phyloP scores from a whole-genome alignment of 148 eudicot species.

The Arctostaphylos glauca region DNA sequence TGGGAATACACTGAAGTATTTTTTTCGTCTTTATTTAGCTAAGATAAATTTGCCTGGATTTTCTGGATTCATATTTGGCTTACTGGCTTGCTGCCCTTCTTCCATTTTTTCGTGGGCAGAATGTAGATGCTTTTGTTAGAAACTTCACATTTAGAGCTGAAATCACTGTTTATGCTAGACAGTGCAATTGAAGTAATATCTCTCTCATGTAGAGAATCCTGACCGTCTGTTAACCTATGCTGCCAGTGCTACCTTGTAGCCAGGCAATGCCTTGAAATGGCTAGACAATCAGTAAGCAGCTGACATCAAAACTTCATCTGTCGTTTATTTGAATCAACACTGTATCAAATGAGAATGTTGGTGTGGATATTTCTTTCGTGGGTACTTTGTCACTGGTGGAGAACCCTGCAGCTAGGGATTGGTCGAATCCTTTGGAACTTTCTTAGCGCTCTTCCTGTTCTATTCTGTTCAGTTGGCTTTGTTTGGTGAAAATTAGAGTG shows the following conservation, averaged over 20 bases:
- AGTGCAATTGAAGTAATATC: not conserved
- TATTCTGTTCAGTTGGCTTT: not conserved
- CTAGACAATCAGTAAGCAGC: not conserved
- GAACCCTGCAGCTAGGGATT: not conserved
- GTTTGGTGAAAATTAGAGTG: not conserved
- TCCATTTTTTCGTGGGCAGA: not conserved
- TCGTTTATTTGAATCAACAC: not conserved
- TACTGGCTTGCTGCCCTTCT: not conserved
- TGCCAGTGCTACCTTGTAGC: not conserved
- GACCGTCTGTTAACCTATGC: not conserved
- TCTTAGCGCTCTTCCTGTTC: not conserved
- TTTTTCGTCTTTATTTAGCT: not conserved
- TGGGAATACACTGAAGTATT: not conserved
- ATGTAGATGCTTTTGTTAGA: not conserved
- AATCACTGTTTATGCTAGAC: not conserved
- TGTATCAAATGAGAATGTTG: not conserved
- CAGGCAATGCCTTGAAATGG: not conserved
- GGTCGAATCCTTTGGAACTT: not conserved
- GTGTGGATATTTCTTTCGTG: not conserved
- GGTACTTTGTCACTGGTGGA: not conserved
- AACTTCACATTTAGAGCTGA: constrained; percentile 8
- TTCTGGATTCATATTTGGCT: not conserved
- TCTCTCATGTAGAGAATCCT: not conserved
- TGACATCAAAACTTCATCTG: not conserved
- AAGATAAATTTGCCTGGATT: not conserved